These are phyloP conservation scores for Gossypium gossypioides DNA, from an alignment of 441 rosid species.

Conservation along the genomic window DNA sequence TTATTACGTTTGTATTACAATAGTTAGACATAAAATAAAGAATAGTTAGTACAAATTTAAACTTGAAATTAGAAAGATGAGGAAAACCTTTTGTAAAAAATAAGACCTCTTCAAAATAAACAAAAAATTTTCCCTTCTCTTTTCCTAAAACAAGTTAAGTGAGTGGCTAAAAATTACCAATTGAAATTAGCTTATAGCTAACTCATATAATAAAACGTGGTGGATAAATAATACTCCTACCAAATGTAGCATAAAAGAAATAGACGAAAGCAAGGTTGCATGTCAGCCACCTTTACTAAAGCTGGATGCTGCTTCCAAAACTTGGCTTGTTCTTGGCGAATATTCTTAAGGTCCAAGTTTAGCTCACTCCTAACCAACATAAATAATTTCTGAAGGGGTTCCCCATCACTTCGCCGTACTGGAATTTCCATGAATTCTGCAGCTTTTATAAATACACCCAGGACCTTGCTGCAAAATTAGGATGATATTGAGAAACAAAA, in stretches of 20 bases:
- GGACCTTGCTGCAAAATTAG: constrained; percentile 67
- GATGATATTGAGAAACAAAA: constrained; percentile 11
- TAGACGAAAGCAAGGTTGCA: neutral
- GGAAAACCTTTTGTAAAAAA: too few relatives aligned
- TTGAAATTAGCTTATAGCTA: too few relatives aligned
- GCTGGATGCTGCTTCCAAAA: constrained; percentile 99
- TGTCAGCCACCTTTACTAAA: constrained; percentile 62
- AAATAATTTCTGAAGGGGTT: constrained; percentile 93
- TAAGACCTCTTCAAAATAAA: too few relatives aligned
- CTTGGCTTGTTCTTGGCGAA: constrained; percentile 98
- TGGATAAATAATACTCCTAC: too few relatives aligned
- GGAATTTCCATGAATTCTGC: constrained; percentile 96
- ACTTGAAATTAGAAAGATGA: too few relatives aligned
- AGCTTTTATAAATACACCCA: constrained; percentile 94
- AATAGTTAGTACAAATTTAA: too few relatives aligned
- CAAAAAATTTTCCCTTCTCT: too few relatives aligned
- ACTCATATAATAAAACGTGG: too few relatives aligned
- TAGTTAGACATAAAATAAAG: too few relatives aligned
- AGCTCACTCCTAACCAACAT: constrained; percentile 91
- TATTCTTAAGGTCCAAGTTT: constrained; percentile 86
- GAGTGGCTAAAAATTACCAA: too few relatives aligned
- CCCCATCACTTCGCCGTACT: constrained; percentile 82
- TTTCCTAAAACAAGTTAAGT: too few relatives aligned
- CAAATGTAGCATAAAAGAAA: neutral
- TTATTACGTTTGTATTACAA: too few relatives aligned